These are phyloP conservation scores for Candida chauliodis DNA, from an alignment of 805 yeast species.

Conservation along the genomic window DNA sequence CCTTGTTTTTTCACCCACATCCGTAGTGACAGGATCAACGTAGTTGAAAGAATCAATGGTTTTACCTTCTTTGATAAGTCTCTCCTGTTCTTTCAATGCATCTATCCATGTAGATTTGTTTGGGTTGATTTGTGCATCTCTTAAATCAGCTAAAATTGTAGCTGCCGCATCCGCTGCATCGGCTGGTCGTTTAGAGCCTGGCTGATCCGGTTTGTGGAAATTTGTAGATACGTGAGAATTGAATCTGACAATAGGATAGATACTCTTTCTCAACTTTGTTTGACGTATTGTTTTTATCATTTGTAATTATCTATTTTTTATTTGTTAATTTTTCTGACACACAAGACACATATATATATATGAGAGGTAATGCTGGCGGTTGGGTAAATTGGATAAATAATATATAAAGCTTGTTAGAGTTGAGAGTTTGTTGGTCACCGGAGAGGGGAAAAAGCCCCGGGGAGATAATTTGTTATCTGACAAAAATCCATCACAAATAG, in stretches of 20 bases:
- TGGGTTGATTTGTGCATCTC: slow-evolving; percentile 45
- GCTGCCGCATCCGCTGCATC: slow-evolving; percentile 74
- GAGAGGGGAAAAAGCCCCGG: too few relatives aligned
- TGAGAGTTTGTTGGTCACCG: too few relatives aligned
- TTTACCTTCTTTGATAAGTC: slow-evolving; percentile 70
- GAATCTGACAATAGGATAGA: neutral
- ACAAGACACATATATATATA: neutral
- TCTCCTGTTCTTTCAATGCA: slow-evolving; percentile 71
- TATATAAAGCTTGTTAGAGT: too few relatives aligned
- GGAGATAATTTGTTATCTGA: too few relatives aligned
- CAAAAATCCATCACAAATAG: too few relatives aligned
- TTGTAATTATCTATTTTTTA: too few relatives aligned
- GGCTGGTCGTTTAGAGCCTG: slow-evolving; percentile 48
- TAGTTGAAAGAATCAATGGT: slow-evolving; percentile 67
- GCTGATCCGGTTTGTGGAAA: slow-evolving; percentile 30
- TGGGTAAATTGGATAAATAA: too few relatives aligned
- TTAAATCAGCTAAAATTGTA: slow-evolving; percentile 60
- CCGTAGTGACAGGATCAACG: slow-evolving; percentile 67
- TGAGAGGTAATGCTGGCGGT: too few relatives aligned
- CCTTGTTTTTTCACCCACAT: slow-evolving; percentile 68
- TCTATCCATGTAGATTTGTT: slow-evolving; percentile 78
- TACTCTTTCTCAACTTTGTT: neutral
- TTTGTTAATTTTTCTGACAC: neutral
- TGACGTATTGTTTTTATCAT: slow-evolving; percentile 2
- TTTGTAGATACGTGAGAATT: slow-evolving; percentile 11